Evolutionary conservation across 805 yeast species (phyloP), one percentile per base, ranked within the genome.

Genomic region (Nakazawaea holstii): DNA sequence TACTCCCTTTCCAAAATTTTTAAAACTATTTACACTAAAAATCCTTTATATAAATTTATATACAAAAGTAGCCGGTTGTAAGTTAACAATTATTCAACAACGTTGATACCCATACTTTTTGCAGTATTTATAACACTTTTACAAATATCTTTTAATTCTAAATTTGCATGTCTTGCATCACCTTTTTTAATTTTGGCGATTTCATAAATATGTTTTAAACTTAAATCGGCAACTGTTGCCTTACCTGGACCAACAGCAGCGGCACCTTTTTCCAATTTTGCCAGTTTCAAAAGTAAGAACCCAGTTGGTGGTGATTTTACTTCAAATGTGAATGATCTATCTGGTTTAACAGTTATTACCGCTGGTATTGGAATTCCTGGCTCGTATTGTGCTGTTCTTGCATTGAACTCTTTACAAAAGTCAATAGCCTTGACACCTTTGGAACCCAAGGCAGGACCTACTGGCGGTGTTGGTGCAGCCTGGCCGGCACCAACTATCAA

Each of bases 381-480:
- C 45, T 77, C 77, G 61, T 79, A 85, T 54, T 82, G 82, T 7
- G 96, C 95, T 10, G 98, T 90, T 65, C 96, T 82, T 26, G 99
- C 99, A 64, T 94, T 94, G 74, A 94, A 94, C 64, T 94, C 98
- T 67, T 94, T 94, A 70, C 98, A 92, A 60, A 94, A 94, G 66
- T 94, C 99, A 60, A 94, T 94, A 53, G 98, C 98, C 64, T 94
- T 94, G 41, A 94, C 95, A 73, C 99, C 99, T 66, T 92, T 92
- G 50, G 98, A 92, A 55, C 99, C 99, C 43, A 94, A 73, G 0
- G 98, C 99, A 40, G 99, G 99, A 55, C 99, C 99, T 28, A 94
- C 98, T 6, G 99, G 99, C 28, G 99, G 99, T 2, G 97, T 84
- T 37, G 99, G 98, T 1, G 97, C 94, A 0, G 99, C 99, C 64